Base-by-base conservation (phyloP, 192 early-diverging fungal species). In the Allomyces javanicus region DNA sequence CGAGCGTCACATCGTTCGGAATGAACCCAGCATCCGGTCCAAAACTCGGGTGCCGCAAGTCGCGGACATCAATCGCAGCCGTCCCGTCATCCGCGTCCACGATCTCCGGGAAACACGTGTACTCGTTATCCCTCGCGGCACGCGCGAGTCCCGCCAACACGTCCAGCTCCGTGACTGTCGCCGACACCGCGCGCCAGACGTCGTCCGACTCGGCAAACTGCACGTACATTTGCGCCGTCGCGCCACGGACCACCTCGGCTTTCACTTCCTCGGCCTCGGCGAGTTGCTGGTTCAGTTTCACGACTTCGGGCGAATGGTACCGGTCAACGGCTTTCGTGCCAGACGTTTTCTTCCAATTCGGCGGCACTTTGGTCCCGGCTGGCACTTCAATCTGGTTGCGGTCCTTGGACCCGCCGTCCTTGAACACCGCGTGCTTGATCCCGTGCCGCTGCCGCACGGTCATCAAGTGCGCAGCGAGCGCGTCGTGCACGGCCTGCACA, bases 11-110 rank as follows among this genome's bases (percentile, higher is more conserved):
- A 77, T 99, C 93, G 77, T 99, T 99, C 45, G 96, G 93, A 55
- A 99, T 93, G 71, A 94, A 96, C 69, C 89, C 88, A 2, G 77
- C 73, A 1, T 80, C 83, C n/a, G 80, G 64, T 10, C 79, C 81
- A 43, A 97, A 80, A 71, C 92, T 95, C 1, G 96, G 94, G 71
- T 99, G 96, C n/a, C 94, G 74, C 65, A 97, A 71, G 63, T 93
- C 86, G n/a, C 86, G 75, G 66, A 96, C 77, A 66, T 95, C 90
- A 22, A 97, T 70, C 2, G 88, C 75, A 23, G 83, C 81, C 12
- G 67, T 58, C 25, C 82, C 86, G 5, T 73, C 71, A 25, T 25
- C 50, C 62, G 64, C 71, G 65, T 62, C 73, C 33, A 40, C 33
- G 2, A 40, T 40, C 33, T 40, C 33, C 50, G 50, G 50, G 50